Evolutionary conservation across 192 early-diverging fungal genomes (phyloP), one percentile per base, ranked within the genome.

Genomic region (Cetraspora pellucida): DNA sequence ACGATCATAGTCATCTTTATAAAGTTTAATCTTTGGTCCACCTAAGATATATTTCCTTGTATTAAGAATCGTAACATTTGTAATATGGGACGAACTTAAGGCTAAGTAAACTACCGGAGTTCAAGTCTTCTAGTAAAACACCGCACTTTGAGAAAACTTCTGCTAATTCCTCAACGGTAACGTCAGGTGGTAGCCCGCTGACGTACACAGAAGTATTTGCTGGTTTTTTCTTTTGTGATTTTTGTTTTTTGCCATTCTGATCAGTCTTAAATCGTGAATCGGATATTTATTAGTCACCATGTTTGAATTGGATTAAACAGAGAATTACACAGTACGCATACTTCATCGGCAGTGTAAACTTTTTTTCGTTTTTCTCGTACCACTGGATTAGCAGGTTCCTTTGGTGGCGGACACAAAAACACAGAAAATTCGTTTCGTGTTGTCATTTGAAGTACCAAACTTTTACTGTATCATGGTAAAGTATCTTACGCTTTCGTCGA

Each of bases 1-100:
- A 10, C 77, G 72, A 10, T 91, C 92, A 9, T 89, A 77, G n/a
- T 78, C 82, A 63, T 95, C 84, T 16, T 81, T 85, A 78, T 99
- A 99, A 60, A 99, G 77, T 78, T 98, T 99, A 72, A 99, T 94
- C 55, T 90, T 91, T 11, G 96, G 95, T 67, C 90, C 81, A 25
- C 92, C 95, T 92, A 86, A 71, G 23, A 44, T 9, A 61, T 65
- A 75, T 27, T 73, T 44, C 23, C 57, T 72, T 28, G 13, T 59
- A 46, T 30, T 30, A 2, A 23, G 49, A 46, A 52, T 16, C 25
- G 54, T 37, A 37, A 37, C 31, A 37, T 3, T 37, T 37, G 54
- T 57, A 27, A 64, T 28, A n/a, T 44, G 16, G 31, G 27, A 14
- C 10, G 9, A 45, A 23, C 61, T 74, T 8, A 16, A 16, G 10